Evolutionary conservation across 805 yeast genomes (phyloP).

Genomic region (Sugiyamaella valdiviana): DNA sequence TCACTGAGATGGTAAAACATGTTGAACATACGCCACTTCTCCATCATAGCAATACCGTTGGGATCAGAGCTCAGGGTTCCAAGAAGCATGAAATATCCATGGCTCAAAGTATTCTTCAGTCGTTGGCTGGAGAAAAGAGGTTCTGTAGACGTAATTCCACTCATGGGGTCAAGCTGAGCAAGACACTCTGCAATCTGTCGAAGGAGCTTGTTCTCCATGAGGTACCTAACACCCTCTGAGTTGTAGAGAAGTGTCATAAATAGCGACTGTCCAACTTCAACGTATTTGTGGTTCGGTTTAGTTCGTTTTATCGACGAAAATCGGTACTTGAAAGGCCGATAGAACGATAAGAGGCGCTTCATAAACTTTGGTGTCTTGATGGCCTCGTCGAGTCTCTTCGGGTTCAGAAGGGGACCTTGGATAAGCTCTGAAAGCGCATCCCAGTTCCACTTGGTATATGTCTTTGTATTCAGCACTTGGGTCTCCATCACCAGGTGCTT

Average conservation of each 20-base stretch:
- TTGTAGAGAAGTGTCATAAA: slow-evolving; percentile 57
- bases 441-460: slow-evolving; percentile 86
- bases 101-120: slow-evolving; percentile 56
- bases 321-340: slow-evolving; percentile 83
- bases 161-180: slow-evolving; percentile 74
- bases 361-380: slow-evolving; percentile 75
- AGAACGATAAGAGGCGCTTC: slow-evolving; percentile 78
- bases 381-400: slow-evolving; percentile 69
- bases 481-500: slow-evolving; percentile 61
- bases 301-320: slow-evolving; percentile 53
- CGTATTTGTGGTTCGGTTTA: slow-evolving; percentile 49
- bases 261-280: slow-evolving; percentile 69
- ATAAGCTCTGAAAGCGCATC: slow-evolving; percentile 60
- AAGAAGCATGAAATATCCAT: slow-evolving; percentile 72
- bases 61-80: slow-evolving; percentile 60
- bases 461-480: slow-evolving; percentile 69
- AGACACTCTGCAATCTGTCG: slow-evolving; percentile 87
- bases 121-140: slow-evolving; percentile 63
- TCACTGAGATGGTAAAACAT: slow-evolving; percentile 67
- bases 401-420: slow-evolving; percentile 74
- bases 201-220: slow-evolving; percentile 66
- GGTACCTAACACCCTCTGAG: slow-evolving; percentile 59
- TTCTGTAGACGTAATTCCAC: slow-evolving; percentile 66
- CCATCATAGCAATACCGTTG: slow-evolving; percentile 63
- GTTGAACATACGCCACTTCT: slow-evolving; percentile 79